phyloP scores from a whole-genome alignment of 1,284 basidiomycete species.

The Ceratobasidium papillatum region DNA sequence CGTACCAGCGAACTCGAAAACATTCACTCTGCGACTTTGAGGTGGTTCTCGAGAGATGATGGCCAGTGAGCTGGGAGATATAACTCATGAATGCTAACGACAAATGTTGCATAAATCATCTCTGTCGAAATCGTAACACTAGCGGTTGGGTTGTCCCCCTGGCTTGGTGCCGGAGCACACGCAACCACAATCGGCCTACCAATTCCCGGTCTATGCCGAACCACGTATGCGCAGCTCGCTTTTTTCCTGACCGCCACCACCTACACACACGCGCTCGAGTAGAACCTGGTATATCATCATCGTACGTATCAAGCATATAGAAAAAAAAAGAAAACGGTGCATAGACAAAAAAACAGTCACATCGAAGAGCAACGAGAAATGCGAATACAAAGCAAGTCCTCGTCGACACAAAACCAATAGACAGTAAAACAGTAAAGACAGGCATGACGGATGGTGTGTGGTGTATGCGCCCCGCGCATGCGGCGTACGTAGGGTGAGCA shows the following conservation, averaged over 20 bases:
- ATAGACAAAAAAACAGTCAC: constrained; percentile 25
- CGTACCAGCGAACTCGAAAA: too few species aligned
- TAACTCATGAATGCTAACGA: too few species aligned
- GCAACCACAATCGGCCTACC: constrained; percentile 12
- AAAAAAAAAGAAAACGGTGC: constrained; percentile 8
- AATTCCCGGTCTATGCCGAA: constrained; percentile 8
- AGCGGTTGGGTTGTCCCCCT: background rate
- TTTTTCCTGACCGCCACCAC: background rate
- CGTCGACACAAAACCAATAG: constrained; percentile 2
- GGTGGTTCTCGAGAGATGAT: too few species aligned
- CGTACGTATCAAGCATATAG: constrained; percentile 1
- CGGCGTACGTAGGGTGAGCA: constrained; percentile 12
- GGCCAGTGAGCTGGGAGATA: too few species aligned
- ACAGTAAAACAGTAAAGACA: constrained; percentile 15
- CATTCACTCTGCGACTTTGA: too few species aligned
- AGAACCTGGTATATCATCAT: constrained; percentile 16
- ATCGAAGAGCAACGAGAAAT: constrained; percentile 18
- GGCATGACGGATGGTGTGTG: constrained; percentile 1
- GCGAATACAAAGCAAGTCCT: constrained; percentile 34
- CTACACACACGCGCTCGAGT: background rate
- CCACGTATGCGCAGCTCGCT: background rate
- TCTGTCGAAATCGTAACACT: background rate
- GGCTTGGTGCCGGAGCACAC: constrained; percentile 23
- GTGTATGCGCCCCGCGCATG: constrained; percentile 40
- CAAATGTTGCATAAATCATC: too few species aligned